These are phyloP conservation scores for Trebouxia gelatinosa DNA, from an alignment of 163 green algal genomes.

Conservation along the genomic window DNA sequence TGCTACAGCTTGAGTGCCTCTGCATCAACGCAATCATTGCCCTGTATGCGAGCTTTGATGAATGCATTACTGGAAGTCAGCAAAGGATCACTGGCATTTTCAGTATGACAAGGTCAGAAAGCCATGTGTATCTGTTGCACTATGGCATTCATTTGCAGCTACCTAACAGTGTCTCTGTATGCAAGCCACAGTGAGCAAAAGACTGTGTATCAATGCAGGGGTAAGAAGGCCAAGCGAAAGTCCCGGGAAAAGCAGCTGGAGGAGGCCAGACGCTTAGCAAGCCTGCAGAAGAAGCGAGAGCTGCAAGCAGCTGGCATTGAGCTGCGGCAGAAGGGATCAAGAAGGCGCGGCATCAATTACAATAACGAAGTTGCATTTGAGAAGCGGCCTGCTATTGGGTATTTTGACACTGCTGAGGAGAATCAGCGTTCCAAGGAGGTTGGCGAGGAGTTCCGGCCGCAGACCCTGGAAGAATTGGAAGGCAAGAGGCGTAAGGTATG, in stretches of 20 bases:
- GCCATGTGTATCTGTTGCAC: no score
- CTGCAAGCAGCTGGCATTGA: constrained; percentile 87
- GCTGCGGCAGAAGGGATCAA: constrained; percentile 50
- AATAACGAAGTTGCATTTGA: constrained; percentile 97
- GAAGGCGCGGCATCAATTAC: constrained; percentile 83
- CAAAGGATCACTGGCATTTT: neutral
- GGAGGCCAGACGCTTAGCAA: constrained; percentile 91
- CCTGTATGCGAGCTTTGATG: no score
- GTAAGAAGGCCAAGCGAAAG: constrained; percentile 99
- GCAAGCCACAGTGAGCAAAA: neutral
- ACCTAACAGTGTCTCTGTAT: neutral
- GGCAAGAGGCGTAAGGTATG: constrained; percentile 63
- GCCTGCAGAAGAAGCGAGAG: constrained; percentile 97
- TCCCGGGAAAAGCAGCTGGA: constrained; percentile 96
- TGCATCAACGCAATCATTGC: no score
- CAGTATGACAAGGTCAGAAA: no score
- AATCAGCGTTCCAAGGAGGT: constrained; percentile 61
- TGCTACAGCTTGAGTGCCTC: neutral
- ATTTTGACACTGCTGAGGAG: constrained; percentile 90
- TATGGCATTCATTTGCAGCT: neutral
- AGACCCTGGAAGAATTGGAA: constrained; percentile 90
- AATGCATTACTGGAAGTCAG: neutral
- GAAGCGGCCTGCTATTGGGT: constrained; percentile 80
- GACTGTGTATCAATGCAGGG: constrained; percentile 59
- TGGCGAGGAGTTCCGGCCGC: constrained; percentile 80